Percentiles rank a stretch among this genome's conserved stretches.
These are phyloP conservation scores for Pseudozyma pruni DNA, from an alignment of 1,284 basidiomycete genomes.

Conservation along the genomic window DNA sequence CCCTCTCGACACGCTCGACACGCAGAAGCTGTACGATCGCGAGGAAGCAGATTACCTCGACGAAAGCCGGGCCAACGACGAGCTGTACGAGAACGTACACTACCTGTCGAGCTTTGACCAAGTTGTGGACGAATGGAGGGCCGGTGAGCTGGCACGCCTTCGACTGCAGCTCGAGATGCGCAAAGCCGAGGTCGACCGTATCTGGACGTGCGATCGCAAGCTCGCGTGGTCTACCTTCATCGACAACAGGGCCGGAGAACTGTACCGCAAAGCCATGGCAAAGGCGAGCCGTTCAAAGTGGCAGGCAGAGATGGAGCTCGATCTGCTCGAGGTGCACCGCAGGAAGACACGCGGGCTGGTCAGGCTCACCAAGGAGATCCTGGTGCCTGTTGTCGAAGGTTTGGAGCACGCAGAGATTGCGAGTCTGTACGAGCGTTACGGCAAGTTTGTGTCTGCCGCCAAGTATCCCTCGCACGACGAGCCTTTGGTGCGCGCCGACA, in stretches of 20 bases:
- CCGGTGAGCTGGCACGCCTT: slow-evolving; percentile 28
- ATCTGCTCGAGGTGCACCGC: slow-evolving; percentile 29
- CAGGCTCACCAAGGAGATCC: slow-evolving; percentile 23
- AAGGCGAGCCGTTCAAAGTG: slow-evolving; percentile 21
- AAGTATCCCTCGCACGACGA: slow-evolving; percentile 19
- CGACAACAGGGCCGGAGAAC: slow-evolving; percentile 19
- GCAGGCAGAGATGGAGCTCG: slow-evolving; percentile 44
- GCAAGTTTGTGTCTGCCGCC: slow-evolving; percentile 21
- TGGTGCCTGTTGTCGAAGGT: slow-evolving; percentile 5
- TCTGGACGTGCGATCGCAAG: slow-evolving; percentile 47
- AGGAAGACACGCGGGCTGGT: slow-evolving; percentile 24
- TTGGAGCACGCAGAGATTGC: slow-evolving; percentile 1
- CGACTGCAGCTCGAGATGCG: slow-evolving; percentile 44
- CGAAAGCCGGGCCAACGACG: slow-evolving; percentile 17
- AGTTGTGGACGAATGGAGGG: slow-evolving; percentile 43
- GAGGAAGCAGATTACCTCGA: slow-evolving; percentile 35
- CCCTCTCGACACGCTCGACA: slow-evolving; percentile 36
- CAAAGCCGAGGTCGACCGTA: slow-evolving; percentile 38
- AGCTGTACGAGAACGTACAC: slow-evolving; percentile 27
- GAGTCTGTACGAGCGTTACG: slow-evolving; percentile 21
- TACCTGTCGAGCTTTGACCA: slow-evolving; percentile 43
- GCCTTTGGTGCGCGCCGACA: slow-evolving; percentile 29
- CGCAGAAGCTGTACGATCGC: slow-evolving; percentile 16
- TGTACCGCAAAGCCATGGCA: slow-evolving; percentile 22
- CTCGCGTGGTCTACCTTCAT: slow-evolving; percentile 38